Percentiles rank a stretch among this genome's conserved stretches.
These are phyloP conservation scores for Gryganskiella cystojenkinii DNA, from an alignment of 192 early-diverging fungal species.

Conservation along the genomic window DNA sequence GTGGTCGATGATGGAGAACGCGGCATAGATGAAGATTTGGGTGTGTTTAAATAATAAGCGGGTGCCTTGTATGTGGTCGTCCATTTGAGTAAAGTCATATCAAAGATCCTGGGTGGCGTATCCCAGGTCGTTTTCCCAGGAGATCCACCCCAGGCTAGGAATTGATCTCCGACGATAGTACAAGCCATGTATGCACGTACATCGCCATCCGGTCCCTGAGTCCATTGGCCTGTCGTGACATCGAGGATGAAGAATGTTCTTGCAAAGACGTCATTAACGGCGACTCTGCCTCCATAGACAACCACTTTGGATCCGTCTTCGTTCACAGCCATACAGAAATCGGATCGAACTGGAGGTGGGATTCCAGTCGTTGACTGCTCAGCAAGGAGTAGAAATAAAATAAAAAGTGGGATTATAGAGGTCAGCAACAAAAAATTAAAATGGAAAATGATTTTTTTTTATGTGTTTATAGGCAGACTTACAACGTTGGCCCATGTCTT, in stretches of 20 bases:
- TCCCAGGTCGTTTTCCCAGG: constrained; percentile 4
- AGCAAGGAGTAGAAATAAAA: too few species aligned
- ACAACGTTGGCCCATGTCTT: constrained; percentile 39
- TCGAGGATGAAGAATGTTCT: constrained; percentile 10
- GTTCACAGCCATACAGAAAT: constrained; percentile 5
- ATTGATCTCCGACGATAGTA: constrained; percentile 27
- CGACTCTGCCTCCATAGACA: not conserved
- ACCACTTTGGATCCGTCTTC: not conserved
- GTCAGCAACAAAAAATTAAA: not conserved
- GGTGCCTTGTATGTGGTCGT: constrained; percentile 20
- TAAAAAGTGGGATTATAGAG: too few species aligned
- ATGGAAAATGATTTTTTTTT: not conserved
- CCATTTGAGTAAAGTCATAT: constrained; percentile 12
- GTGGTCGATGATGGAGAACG: not conserved
- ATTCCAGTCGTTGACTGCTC: not conserved
- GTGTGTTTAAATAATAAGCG: constrained; percentile 8
- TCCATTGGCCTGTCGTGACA: constrained; percentile 16
- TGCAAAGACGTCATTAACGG: constrained; percentile 3
- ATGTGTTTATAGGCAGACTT: too few species aligned
- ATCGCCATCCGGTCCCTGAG: constrained; percentile 10
- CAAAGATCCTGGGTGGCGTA: constrained; percentile 19
- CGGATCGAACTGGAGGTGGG: not conserved
- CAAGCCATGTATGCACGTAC: constrained; percentile 27
- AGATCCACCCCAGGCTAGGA: constrained; percentile 31
- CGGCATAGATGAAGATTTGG: not conserved